Conservation (phyloP, 192 early-diverging fungal species). For the Backusella macrospora region DNA sequence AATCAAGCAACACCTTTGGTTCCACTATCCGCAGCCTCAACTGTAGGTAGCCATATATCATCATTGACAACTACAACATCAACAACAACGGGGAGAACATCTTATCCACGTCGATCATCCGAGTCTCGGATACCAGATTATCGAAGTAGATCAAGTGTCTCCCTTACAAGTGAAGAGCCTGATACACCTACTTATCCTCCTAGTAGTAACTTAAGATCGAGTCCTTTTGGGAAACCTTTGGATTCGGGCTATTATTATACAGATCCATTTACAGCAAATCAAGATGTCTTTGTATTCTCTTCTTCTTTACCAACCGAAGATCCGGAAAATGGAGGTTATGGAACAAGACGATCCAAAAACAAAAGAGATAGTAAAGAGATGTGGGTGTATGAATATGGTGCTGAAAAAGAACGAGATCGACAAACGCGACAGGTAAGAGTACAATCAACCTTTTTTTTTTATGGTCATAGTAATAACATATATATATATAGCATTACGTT, state of each 20-base stretch:
- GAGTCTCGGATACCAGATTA: background rate
- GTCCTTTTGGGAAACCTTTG: background rate
- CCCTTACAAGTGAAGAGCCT: slow-evolving; percentile 9
- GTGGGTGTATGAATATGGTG: slow-evolving; percentile 28
- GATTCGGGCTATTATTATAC: background rate
- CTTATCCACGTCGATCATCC: background rate
- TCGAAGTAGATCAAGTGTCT: slow-evolving; percentile 1
- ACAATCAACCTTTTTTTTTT: background rate
- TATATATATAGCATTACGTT: slow-evolving; percentile 30
- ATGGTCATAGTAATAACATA: background rate
- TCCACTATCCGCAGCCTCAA: slow-evolving; percentile 1
- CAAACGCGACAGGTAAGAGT: slow-evolving; percentile 23
- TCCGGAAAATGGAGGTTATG: background rate
- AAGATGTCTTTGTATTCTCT: background rate
- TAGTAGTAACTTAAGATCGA: background rate
- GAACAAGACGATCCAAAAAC: background rate
- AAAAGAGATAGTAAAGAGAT: background rate
- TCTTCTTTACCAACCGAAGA: background rate
- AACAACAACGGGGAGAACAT: background rate
- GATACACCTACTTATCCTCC: background rate
- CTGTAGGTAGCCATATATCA: background rate
- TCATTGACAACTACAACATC: background rate
- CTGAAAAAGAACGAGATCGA: slow-evolving; percentile 23
- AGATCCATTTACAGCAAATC: background rate
- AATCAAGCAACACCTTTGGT: slow-evolving; percentile 17